A percentile compares a stretch with the other conserved stretches of the same genome.
Evolutionary conservation across 2,329 filamentous ascomycete species (phyloP).

Genomic region (Paraconiothyrium sp.): DNA sequence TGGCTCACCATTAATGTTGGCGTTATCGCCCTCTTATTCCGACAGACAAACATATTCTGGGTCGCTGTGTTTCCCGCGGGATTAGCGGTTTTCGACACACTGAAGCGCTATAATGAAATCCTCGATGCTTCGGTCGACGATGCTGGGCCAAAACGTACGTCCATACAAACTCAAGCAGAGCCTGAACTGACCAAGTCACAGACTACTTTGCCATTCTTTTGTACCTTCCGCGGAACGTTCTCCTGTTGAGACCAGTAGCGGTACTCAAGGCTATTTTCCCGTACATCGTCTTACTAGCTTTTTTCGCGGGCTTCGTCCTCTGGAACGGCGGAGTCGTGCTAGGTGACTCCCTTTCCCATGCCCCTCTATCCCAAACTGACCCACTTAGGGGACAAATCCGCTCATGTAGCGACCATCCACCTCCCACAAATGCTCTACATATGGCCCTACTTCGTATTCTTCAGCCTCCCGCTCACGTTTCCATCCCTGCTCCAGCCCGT

Average conservation of each 20-base stretch:
- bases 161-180: not conserved
- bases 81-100: conserved; percentile 40
- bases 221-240: conserved; percentile 70
- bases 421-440: conserved; percentile 94
- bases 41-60: conserved; percentile 99
- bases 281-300: conserved; percentile 68
- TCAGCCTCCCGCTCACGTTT: conserved; percentile 81
- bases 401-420: conserved; percentile 90
- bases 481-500: conserved; percentile 60
- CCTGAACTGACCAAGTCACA: conserved; percentile 21
- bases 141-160: conserved; percentile 36
- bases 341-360: conserved; percentile 59
- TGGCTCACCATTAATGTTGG: conserved; percentile 63
- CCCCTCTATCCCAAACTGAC: conserved; percentile 22
- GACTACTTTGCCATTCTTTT: conserved; percentile 53
- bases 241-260: conserved; percentile 55
- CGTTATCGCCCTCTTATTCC: conserved; percentile 74
- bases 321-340: conserved; percentile 95
- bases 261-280: conserved; percentile 56
- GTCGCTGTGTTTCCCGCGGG: conserved; percentile 79
- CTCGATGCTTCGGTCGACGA: conserved; percentile 35
- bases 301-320: conserved; percentile 78
- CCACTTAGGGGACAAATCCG: conserved; percentile 82
- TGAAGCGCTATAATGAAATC: conserved; percentile 32
- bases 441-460: conserved; percentile 89